A percentile compares a stretch with the other conserved stretches of the same genome.
Conservation (phyloP, 495 filamentous ascomycete genomes). For the Cercophora samala region DNA sequence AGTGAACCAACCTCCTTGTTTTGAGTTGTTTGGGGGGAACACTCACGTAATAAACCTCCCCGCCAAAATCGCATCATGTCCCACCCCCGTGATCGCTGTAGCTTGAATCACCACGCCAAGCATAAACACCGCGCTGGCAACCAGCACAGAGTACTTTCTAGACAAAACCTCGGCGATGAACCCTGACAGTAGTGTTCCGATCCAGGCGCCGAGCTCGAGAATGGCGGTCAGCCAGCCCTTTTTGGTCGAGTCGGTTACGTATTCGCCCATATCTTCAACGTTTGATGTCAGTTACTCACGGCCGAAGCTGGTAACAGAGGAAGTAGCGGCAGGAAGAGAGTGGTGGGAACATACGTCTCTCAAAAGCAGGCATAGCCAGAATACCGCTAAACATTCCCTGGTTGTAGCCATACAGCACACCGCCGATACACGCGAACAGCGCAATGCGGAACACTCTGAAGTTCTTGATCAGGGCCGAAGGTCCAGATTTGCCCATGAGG, state of each 20-base stretch:
- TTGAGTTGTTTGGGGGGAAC: background rate
- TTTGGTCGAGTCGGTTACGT: slow-evolving; percentile 55
- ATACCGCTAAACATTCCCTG: slow-evolving; percentile 78
- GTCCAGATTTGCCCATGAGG: slow-evolving; percentile 62
- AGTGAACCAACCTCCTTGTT: background rate
- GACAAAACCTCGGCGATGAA: slow-evolving; percentile 72
- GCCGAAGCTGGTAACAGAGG: no score
- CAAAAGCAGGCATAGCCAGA: slow-evolving; percentile 59
- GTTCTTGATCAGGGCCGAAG: slow-evolving; percentile 63
- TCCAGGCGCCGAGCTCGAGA: slow-evolving; percentile 78
- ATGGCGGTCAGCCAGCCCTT: slow-evolving; percentile 81
- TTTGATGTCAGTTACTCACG: slow-evolving; percentile 24
- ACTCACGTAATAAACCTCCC: slow-evolving; percentile 68
- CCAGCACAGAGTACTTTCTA: slow-evolving; percentile 69
- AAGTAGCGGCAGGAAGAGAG: background rate
- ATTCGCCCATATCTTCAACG: slow-evolving; percentile 58
- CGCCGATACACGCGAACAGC: slow-evolving; percentile 74
- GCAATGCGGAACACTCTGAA: slow-evolving; percentile 68
- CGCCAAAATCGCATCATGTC: slow-evolving; percentile 60
- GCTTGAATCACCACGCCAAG: slow-evolving; percentile 74
- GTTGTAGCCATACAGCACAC: slow-evolving; percentile 64
- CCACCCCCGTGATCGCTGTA: slow-evolving; percentile 50
- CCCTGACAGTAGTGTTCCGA: slow-evolving; percentile 71
- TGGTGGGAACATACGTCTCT: slow-evolving; percentile 37
- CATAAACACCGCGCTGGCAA: slow-evolving; percentile 70